phyloP scores from a whole-genome alignment of 768 basidiomycete genomes.

The Thelephora ganbajun region DNA sequence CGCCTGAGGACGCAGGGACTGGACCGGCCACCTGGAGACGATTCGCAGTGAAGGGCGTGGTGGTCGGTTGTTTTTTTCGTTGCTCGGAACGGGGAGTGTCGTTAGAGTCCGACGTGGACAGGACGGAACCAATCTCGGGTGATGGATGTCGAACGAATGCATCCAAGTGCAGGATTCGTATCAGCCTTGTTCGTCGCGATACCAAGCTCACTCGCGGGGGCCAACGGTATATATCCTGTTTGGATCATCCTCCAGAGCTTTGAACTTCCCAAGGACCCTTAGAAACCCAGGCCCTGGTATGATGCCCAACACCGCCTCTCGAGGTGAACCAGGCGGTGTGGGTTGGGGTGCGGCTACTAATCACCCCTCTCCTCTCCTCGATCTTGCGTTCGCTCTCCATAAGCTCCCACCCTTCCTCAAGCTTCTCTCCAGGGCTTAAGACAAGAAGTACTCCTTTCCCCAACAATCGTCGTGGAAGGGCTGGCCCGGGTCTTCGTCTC shows the following conservation, averaged over 20 bases:
- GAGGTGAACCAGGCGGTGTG: slow-evolving; percentile 15
- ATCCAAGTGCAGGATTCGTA: slow-evolving; percentile 10
- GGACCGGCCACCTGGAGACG: slow-evolving; percentile 30
- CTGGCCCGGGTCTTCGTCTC: slow-evolving; percentile 15
- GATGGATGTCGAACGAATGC: slow-evolving; percentile 24
- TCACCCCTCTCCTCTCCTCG: slow-evolving; percentile 18
- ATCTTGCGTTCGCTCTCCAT: slow-evolving; percentile 19
- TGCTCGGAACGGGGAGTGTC: slow-evolving; percentile 4
- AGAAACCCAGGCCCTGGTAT: slow-evolving; percentile 14
- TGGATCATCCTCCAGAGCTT: slow-evolving; percentile 16
- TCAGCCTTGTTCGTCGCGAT: neutral
- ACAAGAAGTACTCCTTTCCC: slow-evolving; percentile 12
- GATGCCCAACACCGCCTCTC: slow-evolving; percentile 14
- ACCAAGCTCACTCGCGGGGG: slow-evolving; percentile 16
- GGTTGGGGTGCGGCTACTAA: slow-evolving; percentile 14
- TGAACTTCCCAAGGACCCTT: slow-evolving; percentile 15
- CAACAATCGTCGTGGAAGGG: slow-evolving; percentile 11
- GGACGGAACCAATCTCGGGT: slow-evolving; percentile 25
- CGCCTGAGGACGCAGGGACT: slow-evolving; percentile 24
- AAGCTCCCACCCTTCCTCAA: slow-evolving; percentile 14
- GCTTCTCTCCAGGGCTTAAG: slow-evolving; percentile 7
- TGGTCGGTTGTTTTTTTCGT: slow-evolving; percentile 6
- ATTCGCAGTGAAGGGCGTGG: slow-evolving; percentile 26
- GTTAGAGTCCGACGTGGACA: slow-evolving; percentile 9
- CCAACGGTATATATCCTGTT: slow-evolving; percentile 25